phyloP scores from a whole-genome alignment of 345 rosid genomes.

The Eucalyptus cloeziana region DNA sequence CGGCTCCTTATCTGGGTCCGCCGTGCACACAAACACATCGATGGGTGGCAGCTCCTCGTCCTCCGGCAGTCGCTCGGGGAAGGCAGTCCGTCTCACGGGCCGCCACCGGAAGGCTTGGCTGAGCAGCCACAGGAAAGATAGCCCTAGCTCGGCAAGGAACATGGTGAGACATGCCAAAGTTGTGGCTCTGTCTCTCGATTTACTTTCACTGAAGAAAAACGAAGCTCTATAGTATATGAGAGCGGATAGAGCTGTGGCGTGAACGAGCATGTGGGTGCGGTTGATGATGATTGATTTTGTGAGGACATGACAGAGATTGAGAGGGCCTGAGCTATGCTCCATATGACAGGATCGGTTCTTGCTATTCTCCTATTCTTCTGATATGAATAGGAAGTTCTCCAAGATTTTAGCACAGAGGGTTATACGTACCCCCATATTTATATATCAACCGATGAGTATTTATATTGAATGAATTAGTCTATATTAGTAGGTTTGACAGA shows the following conservation, averaged over 20 bases:
- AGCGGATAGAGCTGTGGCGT: slow-evolving; percentile 7
- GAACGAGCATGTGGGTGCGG: slow-evolving; percentile 7
- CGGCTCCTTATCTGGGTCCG: slow-evolving; percentile 36
- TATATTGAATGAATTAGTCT: neutral
- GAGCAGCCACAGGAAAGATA: slow-evolving; percentile 19
- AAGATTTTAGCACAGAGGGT: neutral
- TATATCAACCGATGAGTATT: neutral
- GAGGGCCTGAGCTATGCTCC: slow-evolving; percentile 3
- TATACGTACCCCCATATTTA: neutral
- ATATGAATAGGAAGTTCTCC: neutral
- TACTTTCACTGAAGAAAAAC: neutral
- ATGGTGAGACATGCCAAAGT: slow-evolving; percentile 7
- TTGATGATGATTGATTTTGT: slow-evolving; percentile 5
- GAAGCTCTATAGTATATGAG: slow-evolving; percentile 15
- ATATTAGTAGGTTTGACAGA: neutral
- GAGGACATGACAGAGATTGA: slow-evolving; percentile 6
- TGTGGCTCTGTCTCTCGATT: neutral
- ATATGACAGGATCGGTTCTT: neutral
- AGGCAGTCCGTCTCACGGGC: neutral
- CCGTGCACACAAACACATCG: slow-evolving; percentile 44
- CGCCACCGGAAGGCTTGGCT: slow-evolving; percentile 9
- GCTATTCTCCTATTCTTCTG: neutral
- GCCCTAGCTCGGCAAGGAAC: slow-evolving; percentile 8
- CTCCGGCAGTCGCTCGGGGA: slow-evolving; percentile 16
- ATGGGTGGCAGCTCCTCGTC: slow-evolving; percentile 15